phyloP scores from a whole-genome alignment of 176 grass and related monocot genomes.

The Aegilops longissima region DNA sequence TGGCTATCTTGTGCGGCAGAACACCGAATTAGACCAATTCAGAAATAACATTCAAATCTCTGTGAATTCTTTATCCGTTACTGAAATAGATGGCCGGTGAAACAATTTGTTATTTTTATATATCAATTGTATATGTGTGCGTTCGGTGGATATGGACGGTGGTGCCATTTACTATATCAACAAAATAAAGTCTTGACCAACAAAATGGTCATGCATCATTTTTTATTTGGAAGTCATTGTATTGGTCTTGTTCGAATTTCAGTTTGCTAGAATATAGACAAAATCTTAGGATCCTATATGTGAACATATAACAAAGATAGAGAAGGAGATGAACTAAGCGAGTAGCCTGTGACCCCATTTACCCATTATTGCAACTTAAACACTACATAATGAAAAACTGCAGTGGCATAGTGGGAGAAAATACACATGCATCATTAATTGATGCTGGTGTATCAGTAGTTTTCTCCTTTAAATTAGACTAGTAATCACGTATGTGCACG shows the following conservation, averaged over 20 bases:
- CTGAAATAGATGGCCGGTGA: not conserved
- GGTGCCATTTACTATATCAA: not conserved
- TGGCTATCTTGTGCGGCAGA: not conserved
- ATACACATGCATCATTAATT: too few species aligned
- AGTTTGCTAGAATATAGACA: not conserved
- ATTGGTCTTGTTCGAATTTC: not conserved
- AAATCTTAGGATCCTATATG: too few species aligned
- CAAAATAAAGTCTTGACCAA: not conserved
- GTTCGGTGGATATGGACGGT: not conserved
- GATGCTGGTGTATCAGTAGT: too few species aligned
- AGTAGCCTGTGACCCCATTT: too few species aligned
- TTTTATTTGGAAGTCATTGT: not conserved
- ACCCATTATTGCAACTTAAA: too few species aligned
- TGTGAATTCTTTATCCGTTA: not conserved
- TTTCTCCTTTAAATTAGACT: too few species aligned
- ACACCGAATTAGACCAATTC: not conserved
- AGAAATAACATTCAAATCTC: not conserved
- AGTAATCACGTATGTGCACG: too few species aligned
- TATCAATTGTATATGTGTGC: not conserved
- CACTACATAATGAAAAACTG: too few species aligned
- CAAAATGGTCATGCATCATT: not conserved
- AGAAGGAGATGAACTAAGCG: too few species aligned
- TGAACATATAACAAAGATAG: too few species aligned
- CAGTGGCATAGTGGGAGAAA: too few species aligned
- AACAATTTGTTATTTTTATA: not conserved